Base-by-base conservation (phyloP, 1,284 basidiomycete species). In the Puccinia coronata region DNA sequence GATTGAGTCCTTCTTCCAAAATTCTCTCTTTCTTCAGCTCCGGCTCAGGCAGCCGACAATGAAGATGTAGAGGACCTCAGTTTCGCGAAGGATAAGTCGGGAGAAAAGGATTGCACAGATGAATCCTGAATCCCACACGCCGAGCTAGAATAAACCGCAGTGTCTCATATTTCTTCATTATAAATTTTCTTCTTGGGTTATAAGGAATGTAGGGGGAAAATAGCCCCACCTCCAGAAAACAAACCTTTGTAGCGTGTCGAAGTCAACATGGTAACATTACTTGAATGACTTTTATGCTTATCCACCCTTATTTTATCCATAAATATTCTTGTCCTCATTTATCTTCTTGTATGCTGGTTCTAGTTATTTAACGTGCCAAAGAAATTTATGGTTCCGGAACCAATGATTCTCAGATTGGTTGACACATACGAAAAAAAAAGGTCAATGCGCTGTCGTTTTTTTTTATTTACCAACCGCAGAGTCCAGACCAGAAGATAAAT, bases 21-120 rank as follows among this genome's bases (percentile, higher is more conserved):
- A 41, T 18, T 47, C 47, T 67, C 20, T 8, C 47, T n/a, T 47
- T 28, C 53, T 34, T 11, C 18, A 39, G 69, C 25, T 53, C 69
- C 69, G 34, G 69, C 36, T 34, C 36, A 39, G 25, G 69, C 28
- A 71, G 51, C 43, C 43, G 69, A 71, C 31, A 43, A 28, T 51
- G 47, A 71, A 53, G 69, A 71, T 71, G 69, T 34, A 20, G 69
- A 71, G 34, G 47, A 71, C 53, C 43, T 53, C 43, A 71, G 28
- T 71, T 71, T 71, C 31, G 47, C 69, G 43, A 53, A 71, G 43
- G 69, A 71, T 71, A 28, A 53, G 6, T 34, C 69, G 8, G 69
- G 39, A 20, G 69, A 51, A 20, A 51, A 53, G n/a, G 69, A 71
- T 11, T 71, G 69, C 51, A 53, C 28, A 71, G 69, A 71, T 51